Evolutionary conservation across 495 filamentous ascomycete genomes (phyloP).

Genomic region (Neurospora sp.): DNA sequence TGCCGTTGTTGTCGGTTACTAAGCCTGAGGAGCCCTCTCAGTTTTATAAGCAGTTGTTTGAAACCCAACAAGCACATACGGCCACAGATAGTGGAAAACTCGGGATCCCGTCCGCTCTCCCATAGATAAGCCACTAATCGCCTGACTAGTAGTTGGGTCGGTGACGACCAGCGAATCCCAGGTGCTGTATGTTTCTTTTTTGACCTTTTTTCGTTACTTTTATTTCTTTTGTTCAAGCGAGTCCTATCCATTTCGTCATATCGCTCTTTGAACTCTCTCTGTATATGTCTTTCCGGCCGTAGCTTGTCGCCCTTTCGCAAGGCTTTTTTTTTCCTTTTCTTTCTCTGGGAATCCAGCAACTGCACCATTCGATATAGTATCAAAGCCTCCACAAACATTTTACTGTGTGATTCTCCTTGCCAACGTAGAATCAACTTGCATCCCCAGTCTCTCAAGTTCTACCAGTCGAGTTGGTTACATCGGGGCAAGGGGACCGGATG

Average conservation of each 20-base stretch:
- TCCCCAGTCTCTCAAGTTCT: neutral
- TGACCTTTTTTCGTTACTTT: neutral
- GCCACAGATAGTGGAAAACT: too few species aligned
- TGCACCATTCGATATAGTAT: too few species aligned
- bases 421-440: neutral
- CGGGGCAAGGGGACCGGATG: neutral
- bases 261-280: neutral
- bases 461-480: neutral
- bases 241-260: neutral
- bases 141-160: constrained; percentile 37
- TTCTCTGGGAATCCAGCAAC: too few species aligned
- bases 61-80: too few species aligned
- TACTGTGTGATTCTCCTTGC: neutral
- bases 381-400: neutral
- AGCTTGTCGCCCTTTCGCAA: neutral
- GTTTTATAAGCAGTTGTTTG: too few species aligned
- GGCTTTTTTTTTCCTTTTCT: too few species aligned
- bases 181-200: constrained; percentile 32
- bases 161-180: constrained; percentile 30
- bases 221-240: neutral
- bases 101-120: too few species aligned
- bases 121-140: constrained; percentile 17
- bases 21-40: too few species aligned
- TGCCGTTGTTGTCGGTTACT: too few species aligned
- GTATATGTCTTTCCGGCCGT: neutral